These are phyloP conservation scores for Tetrapisispora phaffii DNA, from an alignment of 805 yeast genomes.

Conservation along the genomic window DNA sequence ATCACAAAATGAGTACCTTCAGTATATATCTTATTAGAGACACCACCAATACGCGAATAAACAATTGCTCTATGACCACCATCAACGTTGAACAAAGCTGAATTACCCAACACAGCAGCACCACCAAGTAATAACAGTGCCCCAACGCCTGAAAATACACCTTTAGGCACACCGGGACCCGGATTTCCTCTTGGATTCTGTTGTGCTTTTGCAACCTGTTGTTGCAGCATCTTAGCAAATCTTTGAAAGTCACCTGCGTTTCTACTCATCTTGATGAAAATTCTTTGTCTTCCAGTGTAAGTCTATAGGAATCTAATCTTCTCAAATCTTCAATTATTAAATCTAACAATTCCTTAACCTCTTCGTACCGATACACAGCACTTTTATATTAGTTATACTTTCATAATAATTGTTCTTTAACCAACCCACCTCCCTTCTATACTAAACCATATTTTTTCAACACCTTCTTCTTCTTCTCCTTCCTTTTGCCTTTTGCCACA, in stretches of 20 bases:
- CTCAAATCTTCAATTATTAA: too few species aligned
- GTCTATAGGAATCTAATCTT: too few species aligned
- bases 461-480: too few species aligned
- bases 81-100: conserved; percentile 74
- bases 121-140: conserved; percentile 51
- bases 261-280: conserved; percentile 16
- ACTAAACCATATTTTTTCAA: too few species aligned
- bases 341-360: too few species aligned
- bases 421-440: too few species aligned
- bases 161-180: conserved; percentile 19
- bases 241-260: conserved; percentile 38
- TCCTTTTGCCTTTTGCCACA: too few species aligned
- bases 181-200: conserved; percentile 26
- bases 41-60: conserved; percentile 80
- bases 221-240: conserved; percentile 42
- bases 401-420: too few species aligned
- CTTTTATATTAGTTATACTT: too few species aligned
- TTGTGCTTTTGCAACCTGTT: conserved; percentile 35
- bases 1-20: conserved; percentile 94
- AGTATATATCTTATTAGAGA: conserved; percentile 67
- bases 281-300: too few species aligned
- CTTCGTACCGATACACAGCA: too few species aligned
- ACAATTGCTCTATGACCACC: conserved; percentile 98
- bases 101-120: conserved; percentile 43
- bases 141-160: conserved; percentile 53